Evolutionary conservation across 2,329 filamentous ascomycete genomes (phyloP), one percentile per base, ranked within the genome.

Genomic region (Aquanectria penicillioides): DNA sequence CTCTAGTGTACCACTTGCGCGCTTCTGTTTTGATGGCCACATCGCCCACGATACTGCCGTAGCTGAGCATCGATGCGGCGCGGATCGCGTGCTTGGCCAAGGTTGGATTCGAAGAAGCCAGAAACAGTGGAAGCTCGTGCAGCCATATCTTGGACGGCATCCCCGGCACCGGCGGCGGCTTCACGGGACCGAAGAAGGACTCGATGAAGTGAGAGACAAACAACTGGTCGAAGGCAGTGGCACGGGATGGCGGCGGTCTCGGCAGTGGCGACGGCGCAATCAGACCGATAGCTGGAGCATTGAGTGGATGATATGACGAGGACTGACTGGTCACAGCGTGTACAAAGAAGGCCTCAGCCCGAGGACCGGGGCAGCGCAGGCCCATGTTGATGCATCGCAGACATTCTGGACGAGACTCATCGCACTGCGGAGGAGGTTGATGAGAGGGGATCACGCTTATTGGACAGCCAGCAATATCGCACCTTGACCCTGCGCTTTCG

Each of bases 191-290:
- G n/a, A 59, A 59, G 44, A 59, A 59, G 9, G 51, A 57, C 40
- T 59, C 57, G 26, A 59, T 50, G 20, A 59, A 57, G 3, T 59
- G 51, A 5, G 51, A 56, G 4, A 59, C 52, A 20, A 59, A 59
- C 5, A 59, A 17, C 25, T 57, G 51, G 38, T 59, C 57, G 34
- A 59, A 59, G 2, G 57, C 51, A 26, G 34, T 26, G 17, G 57
- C 33, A 6, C 51, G 31, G 1, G 57, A 50, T 8, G 57, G 51
- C 12, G 31, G 57, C 6, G 43, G 44, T 5, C 50, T n/a, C 2
- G 57, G 57, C 11, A 59, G 5, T 13, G 23, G 44, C 15, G 33
- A 33, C n/a, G 23, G 28, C 7, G 15, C 9, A 18, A 26, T 4
- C 1, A 25, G 17, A 31, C 15, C n/a, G 6, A 6, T 18, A 25